A percentile compares a stretch with the other conserved stretches of the same genome.
phyloP scores from a whole-genome alignment of 257 asterid species.

The Plantago elongata region DNA sequence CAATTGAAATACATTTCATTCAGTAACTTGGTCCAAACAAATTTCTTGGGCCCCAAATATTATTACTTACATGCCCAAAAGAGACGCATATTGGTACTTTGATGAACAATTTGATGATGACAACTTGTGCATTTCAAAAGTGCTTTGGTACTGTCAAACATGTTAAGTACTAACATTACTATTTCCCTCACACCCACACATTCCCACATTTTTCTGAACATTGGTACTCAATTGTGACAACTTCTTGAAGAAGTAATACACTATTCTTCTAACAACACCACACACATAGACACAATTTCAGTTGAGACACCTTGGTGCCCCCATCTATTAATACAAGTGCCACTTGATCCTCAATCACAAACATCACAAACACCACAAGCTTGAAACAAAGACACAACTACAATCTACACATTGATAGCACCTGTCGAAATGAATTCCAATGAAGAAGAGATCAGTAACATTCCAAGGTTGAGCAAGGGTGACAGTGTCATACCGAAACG shows the following conservation, averaged over 20 bases:
- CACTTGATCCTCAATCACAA: background rate
- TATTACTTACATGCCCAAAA: too few relatives aligned
- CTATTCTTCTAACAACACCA: background rate
- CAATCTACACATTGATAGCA: background rate
- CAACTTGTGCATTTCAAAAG: too few relatives aligned
- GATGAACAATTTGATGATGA: too few relatives aligned
- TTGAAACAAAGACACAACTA: background rate
- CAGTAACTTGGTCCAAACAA: too few relatives aligned
- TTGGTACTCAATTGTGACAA: too few relatives aligned
- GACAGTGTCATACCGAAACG: constrained; percentile 5
- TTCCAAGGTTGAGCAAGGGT: background rate
- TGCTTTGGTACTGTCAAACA: too few relatives aligned
- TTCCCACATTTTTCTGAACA: too few relatives aligned
- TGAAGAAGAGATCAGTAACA: background rate
- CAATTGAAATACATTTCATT: too few relatives aligned
- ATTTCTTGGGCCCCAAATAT: too few relatives aligned
- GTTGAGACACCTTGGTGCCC: background rate
- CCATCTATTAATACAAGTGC: background rate
- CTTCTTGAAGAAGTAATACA: background rate
- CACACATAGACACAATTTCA: background rate
- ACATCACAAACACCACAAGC: background rate
- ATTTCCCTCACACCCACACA: too few relatives aligned
- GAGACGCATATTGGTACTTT: too few relatives aligned
- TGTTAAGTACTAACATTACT: too few relatives aligned
- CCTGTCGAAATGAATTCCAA: background rate